A percentile compares a stretch with the other conserved stretches of the same genome.
Conservation (phyloP, 1,139 yeast genomes). For the Yamadazyma pseudoaaseri region DNA sequence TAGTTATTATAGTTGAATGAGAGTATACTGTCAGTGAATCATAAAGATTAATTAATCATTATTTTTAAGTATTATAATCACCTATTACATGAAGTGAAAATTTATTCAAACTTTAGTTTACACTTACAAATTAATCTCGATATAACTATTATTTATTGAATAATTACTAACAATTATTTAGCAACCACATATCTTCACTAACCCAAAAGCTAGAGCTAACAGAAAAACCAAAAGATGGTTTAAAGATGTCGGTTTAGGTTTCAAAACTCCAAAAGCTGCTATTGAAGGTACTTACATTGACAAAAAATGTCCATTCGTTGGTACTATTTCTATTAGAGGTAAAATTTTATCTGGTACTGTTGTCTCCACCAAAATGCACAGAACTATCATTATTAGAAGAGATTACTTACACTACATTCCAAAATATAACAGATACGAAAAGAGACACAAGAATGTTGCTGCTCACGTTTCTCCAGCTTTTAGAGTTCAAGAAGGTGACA, state of each 20-base stretch:
- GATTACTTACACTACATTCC: slow-evolving; percentile 99
- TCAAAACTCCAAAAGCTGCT: slow-evolving; percentile 99
- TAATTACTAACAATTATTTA: slow-evolving; percentile 44
- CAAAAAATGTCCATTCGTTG: slow-evolving; percentile 99
- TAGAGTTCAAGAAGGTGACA: slow-evolving; percentile 99
- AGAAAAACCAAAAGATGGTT: slow-evolving; percentile 99
- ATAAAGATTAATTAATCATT: too few species aligned
- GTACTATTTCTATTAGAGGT: slow-evolving; percentile 98
- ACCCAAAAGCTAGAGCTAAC: slow-evolving; percentile 99
- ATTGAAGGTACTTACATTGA: slow-evolving; percentile 98
- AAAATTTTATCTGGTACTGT: slow-evolving; percentile 98
- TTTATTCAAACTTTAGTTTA: too few species aligned
- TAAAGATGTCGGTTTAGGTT: slow-evolving; percentile 99
- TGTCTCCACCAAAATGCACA: slow-evolving; percentile 99
- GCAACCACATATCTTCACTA: slow-evolving; percentile 99
- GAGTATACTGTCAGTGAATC: not conserved
- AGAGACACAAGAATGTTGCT: slow-evolving; percentile 99
- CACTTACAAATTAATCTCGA: too few species aligned
- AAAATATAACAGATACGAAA: slow-evolving; percentile 99
- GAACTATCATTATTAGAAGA: slow-evolving; percentile 99
- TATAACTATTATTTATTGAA: too few species aligned
- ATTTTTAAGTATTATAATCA: too few species aligned
- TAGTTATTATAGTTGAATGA: not conserved
- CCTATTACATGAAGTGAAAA: too few species aligned
- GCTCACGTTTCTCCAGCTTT: slow-evolving; percentile 99